Base-by-base conservation (phyloP, 768 basidiomycete genomes). In the Amanita jacksonii region DNA sequence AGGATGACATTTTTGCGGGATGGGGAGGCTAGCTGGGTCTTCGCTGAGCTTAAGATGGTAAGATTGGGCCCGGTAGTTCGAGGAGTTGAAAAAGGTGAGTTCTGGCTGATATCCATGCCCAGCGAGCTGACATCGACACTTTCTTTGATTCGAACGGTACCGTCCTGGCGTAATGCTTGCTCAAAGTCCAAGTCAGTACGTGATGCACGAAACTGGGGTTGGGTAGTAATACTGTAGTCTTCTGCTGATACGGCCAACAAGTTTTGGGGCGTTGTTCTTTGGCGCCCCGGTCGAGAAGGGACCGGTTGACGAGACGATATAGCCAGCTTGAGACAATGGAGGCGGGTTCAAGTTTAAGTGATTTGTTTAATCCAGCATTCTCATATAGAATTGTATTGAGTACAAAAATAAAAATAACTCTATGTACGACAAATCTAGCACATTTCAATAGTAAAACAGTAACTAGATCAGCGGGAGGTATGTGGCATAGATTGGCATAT, bases 111-210 rank as follows among this genome's bases (percentile, higher is more conserved):
- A 38, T 74, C 76, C 20, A 70, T 56, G 20, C 85, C 88, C 38
- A 90, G 68, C 24, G 72, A 55, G 57, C 73, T 75, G 39, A 87
- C 67, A 61, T 89, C 85, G 35, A 79, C 56, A 28, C 84, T 78
- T 59, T 90, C 85, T 49, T 70, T 74, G 38, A 90, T 66, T 44
- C 73, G 53, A 12, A 87, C 73, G 2, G 88, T 91, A 18, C 75
- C 80, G 32, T 77, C 77, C 8, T 67, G 67, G 47, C 67, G 71
- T 51, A 91, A 60, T 9, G 80, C 86, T 54, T 79, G 77, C 63
- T 90, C 87, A 52, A 91, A 91, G 58, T 87, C 85, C 56, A 82
- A 67, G 63, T 87, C 85, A 24, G 79, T 76, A 31, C 85, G 76
- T 33, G 87, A 88, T 35, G 72, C 59, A 23, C 84, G 74, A 45